A percentile compares a stretch with the other conserved stretches of the same genome.
These are phyloP conservation scores for Populus nigra DNA, from an alignment of 345 rosid species.

Conservation along the genomic window DNA sequence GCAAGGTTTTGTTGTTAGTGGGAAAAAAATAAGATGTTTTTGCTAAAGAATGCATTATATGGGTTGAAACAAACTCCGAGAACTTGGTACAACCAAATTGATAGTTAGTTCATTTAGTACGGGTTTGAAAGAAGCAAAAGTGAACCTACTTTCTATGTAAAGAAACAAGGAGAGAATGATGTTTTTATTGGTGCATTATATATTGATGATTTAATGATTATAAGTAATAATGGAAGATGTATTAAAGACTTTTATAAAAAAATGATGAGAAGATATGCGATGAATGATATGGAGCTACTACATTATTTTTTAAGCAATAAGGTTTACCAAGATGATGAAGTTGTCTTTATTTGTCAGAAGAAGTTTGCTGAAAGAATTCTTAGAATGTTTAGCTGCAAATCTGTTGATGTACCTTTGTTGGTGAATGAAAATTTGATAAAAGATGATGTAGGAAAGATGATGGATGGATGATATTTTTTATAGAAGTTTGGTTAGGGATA, in stretches of 20 bases:
- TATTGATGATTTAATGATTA: not conserved
- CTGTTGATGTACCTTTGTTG: not conserved
- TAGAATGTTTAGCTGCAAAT: too few species aligned
- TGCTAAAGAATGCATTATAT: not conserved
- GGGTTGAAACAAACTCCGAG: not conserved
- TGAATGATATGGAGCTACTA: too few species aligned
- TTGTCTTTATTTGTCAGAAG: not conserved
- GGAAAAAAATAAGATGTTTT: not conserved
- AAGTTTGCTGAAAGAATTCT: not conserved
- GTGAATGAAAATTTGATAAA: not conserved
- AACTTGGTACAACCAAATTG: not conserved
- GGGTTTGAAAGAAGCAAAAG: too few species aligned
- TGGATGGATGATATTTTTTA: not conserved
- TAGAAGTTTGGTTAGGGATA: not conserved
- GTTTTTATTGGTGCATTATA: not conserved
- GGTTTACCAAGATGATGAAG: too few species aligned
- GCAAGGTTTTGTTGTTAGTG: not conserved
- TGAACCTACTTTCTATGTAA: too few species aligned
- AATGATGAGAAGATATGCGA: conserved; percentile 34
- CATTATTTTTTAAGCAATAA: too few species aligned
- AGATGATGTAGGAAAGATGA: not conserved
- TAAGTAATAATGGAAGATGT: not conserved
- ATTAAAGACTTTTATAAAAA: not conserved
- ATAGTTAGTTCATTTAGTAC: too few species aligned
- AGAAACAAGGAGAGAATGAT: too few species aligned